Conservation (phyloP, 2,329 filamentous ascomycete genomes). For the Ophiostoma ips region DNA sequence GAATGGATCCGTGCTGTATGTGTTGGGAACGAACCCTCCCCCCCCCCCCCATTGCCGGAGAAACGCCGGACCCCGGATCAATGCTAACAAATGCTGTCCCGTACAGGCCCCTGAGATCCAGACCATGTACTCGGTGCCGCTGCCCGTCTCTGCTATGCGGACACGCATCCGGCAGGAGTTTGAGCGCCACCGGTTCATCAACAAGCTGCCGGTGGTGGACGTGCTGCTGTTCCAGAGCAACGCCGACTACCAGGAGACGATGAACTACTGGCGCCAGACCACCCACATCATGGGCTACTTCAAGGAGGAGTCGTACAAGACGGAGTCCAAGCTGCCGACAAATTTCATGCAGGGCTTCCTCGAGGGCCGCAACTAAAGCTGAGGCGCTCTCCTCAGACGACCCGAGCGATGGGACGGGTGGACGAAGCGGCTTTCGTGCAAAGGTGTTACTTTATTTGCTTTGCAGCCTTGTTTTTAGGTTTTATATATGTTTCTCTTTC, state of each 20-base stretch:
- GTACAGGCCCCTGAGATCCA: conserved; percentile 85
- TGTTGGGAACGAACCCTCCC: conserved; percentile 17
- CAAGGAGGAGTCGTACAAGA: conserved; percentile 64
- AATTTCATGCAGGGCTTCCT: conserved; percentile 93
- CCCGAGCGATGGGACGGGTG: neutral
- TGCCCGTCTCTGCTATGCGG: conserved; percentile 75
- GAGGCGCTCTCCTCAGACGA: neutral
- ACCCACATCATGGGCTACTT: conserved; percentile 96
- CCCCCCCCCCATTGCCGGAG: neutral
- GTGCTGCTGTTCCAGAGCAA: conserved; percentile 84
- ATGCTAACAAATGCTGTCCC: neutral
- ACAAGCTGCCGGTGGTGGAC: conserved; percentile 77
- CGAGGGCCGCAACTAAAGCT: conserved; percentile 41
- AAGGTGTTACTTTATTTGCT: neutral
- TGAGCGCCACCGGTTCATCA: conserved; percentile 86
- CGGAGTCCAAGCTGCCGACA: conserved; percentile 64
- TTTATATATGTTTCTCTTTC: neutral
- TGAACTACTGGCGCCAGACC: conserved; percentile 99
- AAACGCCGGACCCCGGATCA: neutral
- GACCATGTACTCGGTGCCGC: conserved; percentile 86
- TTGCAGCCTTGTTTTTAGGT: too few species aligned
- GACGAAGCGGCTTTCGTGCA: neutral
- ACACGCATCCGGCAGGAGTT: conserved; percentile 95
- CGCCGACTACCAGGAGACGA: conserved; percentile 91
- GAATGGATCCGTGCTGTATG: conserved; percentile 94